Evolutionary conservation across 2,329 filamentous ascomycete species (phyloP).

Genomic region (Nannizziopsis arthrosporioides): DNA sequence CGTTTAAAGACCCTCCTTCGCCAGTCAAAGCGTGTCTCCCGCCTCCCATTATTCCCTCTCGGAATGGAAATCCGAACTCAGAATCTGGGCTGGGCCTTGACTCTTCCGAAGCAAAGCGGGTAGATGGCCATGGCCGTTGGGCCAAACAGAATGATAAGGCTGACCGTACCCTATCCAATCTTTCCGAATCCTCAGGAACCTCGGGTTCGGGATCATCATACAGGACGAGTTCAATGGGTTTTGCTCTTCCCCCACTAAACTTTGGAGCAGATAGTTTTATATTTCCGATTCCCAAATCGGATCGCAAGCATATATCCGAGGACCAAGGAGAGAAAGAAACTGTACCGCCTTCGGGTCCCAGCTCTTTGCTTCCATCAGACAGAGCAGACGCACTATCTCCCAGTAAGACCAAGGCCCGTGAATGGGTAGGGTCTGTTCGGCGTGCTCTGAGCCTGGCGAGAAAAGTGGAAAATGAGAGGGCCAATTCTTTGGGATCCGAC

Average conservation of each 20-base stretch:
- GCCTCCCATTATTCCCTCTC: conserved; percentile 5
- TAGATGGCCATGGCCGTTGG: neutral
- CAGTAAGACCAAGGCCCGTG: conserved; percentile 41
- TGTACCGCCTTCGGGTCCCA: conserved; percentile 36
- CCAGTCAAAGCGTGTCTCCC: conserved; percentile 12
- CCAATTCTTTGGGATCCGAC: conserved; percentile 1
- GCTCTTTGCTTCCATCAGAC: conserved; percentile 20
- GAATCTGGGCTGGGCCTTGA: conserved; percentile 1
- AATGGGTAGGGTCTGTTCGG: conserved; percentile 58
- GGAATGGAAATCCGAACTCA: neutral
- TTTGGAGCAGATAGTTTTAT: neutral
- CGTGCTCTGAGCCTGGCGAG: conserved; percentile 45
- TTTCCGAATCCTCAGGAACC: conserved; percentile 41
- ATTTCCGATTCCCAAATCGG: neutral
- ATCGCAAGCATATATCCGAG: neutral
- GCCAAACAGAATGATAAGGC: conserved; percentile 35
- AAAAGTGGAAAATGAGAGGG: conserved; percentile 14
- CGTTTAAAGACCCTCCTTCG: conserved; percentile 14
- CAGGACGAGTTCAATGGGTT: conserved; percentile 9
- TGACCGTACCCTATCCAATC: conserved; percentile 45
- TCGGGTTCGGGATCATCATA: conserved; percentile 12
- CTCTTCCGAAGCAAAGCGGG: neutral
- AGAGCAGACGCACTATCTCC: conserved; percentile 15
- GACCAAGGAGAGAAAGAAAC: conserved; percentile 29
- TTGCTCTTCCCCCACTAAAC: conserved; percentile 5